Evolutionary conservation across 441 rosid species (phyloP).

Genomic region (Adansonia gregorii): DNA sequence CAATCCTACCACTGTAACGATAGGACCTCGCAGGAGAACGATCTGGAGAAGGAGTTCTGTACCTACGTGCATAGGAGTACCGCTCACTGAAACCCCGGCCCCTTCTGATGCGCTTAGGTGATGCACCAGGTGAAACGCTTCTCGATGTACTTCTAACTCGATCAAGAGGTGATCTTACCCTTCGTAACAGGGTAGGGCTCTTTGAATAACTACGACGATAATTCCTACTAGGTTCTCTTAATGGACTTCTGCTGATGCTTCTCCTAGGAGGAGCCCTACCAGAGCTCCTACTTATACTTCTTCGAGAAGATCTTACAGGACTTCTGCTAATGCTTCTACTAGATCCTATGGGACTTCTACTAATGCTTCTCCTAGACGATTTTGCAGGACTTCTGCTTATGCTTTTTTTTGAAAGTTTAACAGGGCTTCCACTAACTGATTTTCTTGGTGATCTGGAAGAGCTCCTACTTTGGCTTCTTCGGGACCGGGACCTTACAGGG

Average conservation of each 20-base stretch:
- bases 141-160: conserved; percentile 74
- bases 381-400: conserved; percentile 54
- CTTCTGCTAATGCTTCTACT: conserved; percentile 57
- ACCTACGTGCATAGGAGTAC: conserved; percentile 86
- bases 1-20: conserved; percentile 65
- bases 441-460: conserved; percentile 35
- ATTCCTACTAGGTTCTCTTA: conserved; percentile 51
- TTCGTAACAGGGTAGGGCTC: conserved; percentile 54
- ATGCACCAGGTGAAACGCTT: conserved; percentile 78
- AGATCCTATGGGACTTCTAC: conserved; percentile 63
- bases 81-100: conserved; percentile 94
- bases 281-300: conserved; percentile 74
- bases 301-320: conserved; percentile 50
- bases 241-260: conserved; percentile 69
- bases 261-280: conserved; percentile 54
- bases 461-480: conserved; percentile 34
- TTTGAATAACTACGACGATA: conserved; percentile 61
- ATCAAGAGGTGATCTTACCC: conserved; percentile 55
- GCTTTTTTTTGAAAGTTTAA: conserved; percentile 45
- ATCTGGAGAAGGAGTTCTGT: conserved; percentile 85
- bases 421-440: conserved; percentile 48
- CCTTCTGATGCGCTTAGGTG: conserved; percentile 81
- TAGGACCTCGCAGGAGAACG: conserved; percentile 78
- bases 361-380: conserved; percentile 51
- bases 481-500: conserved; percentile 27